Percentiles rank a stretch among this genome's conserved stretches.
These are phyloP conservation scores for Rhizophlyctis rosea DNA, from an alignment of 192 early-diverging fungal genomes.

Conservation along the genomic window DNA sequence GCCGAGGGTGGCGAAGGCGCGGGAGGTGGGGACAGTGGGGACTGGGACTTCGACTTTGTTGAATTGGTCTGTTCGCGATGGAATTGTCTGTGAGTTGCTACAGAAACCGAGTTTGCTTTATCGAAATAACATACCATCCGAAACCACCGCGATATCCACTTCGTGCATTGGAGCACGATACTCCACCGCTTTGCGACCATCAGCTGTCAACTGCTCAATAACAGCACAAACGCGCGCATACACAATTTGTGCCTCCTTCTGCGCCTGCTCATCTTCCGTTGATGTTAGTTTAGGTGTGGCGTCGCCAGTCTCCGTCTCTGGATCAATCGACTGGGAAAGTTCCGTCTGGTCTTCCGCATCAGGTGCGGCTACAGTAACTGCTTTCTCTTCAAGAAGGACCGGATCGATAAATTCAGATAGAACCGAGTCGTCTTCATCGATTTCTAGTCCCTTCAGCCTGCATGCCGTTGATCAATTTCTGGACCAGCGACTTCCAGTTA, in stretches of 20 bases:
- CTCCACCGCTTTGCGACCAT: slow-evolving; percentile 19
- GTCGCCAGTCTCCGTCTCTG: neutral
- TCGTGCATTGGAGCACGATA: slow-evolving; percentile 3
- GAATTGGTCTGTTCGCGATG: neutral
- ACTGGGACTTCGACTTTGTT: neutral
- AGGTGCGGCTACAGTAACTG: neutral
- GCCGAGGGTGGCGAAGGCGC: neutral
- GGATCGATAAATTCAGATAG: neutral
- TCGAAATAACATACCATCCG: neutral
- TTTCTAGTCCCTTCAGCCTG: slow-evolving; percentile 2
- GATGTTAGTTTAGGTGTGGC: neutral
- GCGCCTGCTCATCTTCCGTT: slow-evolving; percentile 15
- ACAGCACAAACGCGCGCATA: slow-evolving; percentile 30
- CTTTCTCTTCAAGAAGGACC: neutral
- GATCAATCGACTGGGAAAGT: neutral
- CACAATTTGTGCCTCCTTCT: slow-evolving; percentile 19
- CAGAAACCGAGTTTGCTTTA: neutral
- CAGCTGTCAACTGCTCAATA: slow-evolving; percentile 30
- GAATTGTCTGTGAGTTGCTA: neutral
- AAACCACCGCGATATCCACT: neutral
- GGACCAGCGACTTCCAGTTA: too few species aligned
- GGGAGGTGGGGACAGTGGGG: neutral
- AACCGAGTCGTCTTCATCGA: neutral
- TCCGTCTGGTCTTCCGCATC: too few species aligned
- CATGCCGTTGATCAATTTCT: too few species aligned